Base-by-base conservation (phyloP, 2,329 filamentous ascomycete genomes). In the Amesomyces nigricolor region DNA sequence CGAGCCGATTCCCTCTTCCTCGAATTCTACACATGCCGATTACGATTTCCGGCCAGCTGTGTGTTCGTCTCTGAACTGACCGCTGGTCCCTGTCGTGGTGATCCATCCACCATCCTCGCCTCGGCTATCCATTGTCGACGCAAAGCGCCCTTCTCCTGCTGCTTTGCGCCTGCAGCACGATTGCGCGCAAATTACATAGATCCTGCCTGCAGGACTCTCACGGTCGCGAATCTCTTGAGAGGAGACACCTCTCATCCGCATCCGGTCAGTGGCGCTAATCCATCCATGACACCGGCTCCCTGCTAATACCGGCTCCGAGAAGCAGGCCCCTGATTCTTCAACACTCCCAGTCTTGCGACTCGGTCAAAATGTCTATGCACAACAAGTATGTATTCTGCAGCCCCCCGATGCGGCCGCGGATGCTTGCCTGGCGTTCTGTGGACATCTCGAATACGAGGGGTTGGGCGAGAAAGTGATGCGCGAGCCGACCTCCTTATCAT, bases 361-460 rank as follows among this genome's bases (percentile, higher is more conserved):
- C 46, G 46, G 62, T 45, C 63, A 67, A 63, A 29, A 71, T 71
- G 68, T 67, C 68, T 57, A 65, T 66, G 42, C 65, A 70, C 53
- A 70, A 70, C 54, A 67, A 62, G 68, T 70, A 66, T 59, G 68
- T 47, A 55, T 50, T 26, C 22, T 29, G 43, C 43, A 29, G 43
- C 9, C 9, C 32, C 9, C 32, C 32, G 32, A 35, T 35, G 32
- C 32, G 32, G 32, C 9, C 8, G 32, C 32, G 11, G 11, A 35
- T 35, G 9, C 32, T 7, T 35, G 11, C 32, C 32, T 2, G 8
- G 11, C 11, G 32, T 13, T 35, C 11, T 35, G 32, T 13, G 32
- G 11, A 13, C 32, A 35, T 13, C 32, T 35, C 6, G 32, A 35
- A 7, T 1, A 13, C 32, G 9, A 9, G 9, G 11, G 6, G 11